Evolutionary conservation across 164 flowering plant genomes (phyloP).

Genomic region (Warburgia ugandensis): DNA sequence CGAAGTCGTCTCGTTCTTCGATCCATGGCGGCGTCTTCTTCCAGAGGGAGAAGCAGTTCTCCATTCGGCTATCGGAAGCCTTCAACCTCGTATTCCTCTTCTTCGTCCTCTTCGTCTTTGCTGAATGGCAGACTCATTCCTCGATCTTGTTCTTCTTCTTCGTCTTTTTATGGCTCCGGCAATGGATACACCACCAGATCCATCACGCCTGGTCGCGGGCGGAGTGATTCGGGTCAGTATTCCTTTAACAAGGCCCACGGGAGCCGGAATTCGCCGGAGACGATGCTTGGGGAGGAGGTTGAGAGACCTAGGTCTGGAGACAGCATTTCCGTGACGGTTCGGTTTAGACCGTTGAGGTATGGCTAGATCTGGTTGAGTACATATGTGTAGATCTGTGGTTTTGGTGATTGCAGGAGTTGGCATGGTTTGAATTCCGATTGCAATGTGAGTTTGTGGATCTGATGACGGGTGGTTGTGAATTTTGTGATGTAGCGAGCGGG

Average conservation of each 20-base stretch:
- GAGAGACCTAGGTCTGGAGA: conserved; percentile 52
- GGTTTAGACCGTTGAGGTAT: conserved; percentile 91
- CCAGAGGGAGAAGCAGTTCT: conserved; percentile 79
- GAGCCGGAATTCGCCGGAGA: conserved; percentile 39
- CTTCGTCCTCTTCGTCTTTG: conserved; percentile 62
- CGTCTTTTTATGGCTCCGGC: conserved; percentile 46
- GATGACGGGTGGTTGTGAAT: too few species aligned
- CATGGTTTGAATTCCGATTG: neutral
- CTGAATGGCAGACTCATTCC: conserved; percentile 49
- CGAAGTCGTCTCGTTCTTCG: conserved; percentile 7
- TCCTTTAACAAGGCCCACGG: conserved; percentile 15
- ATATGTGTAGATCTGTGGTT: conserved; percentile 30
- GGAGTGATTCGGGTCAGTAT: conserved; percentile 30
- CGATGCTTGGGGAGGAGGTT: conserved; percentile 39
- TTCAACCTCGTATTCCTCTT: conserved; percentile 54
- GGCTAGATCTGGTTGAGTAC: conserved; percentile 41
- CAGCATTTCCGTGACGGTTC: conserved; percentile 86
- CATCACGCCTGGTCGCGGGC: conserved; percentile 44
- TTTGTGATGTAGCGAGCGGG: conserved; percentile 91
- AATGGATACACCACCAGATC: conserved; percentile 44
- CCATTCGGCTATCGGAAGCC: conserved; percentile 67
- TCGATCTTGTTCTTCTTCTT: conserved; percentile 57
- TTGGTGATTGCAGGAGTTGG: conserved; percentile 11
- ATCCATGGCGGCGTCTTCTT: conserved; percentile 60
- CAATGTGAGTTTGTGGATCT: conserved; percentile 1